Evolutionary conservation across 2,329 filamentous ascomycete genomes (phyloP), one percentile per base, ranked within the genome.

Genomic region (Exophiala sideris): DNA sequence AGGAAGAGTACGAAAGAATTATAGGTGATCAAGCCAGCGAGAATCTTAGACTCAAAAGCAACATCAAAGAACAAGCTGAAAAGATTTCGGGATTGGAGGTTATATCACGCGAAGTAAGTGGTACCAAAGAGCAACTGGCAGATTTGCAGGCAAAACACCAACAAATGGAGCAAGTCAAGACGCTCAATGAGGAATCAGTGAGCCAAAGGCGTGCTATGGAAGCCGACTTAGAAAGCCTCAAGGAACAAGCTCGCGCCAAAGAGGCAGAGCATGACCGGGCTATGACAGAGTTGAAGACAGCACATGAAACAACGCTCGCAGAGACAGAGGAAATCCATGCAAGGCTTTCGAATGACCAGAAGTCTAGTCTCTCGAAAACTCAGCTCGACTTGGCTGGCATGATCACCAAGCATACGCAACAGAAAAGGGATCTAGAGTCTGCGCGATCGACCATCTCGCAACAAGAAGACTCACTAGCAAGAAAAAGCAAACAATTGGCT

Each of bases 81-180:
- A 58, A 52, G 32, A 45, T 61, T 11, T 16, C 32, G 9, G 18
- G 24, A 18, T 64, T 67, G 2, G 70, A 74, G 49, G 64, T 62
- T 11, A 63, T 71, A 56, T 69, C 20, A 12, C 33, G 16, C 16
- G 51, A 45, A n/a, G 10, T 34, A 10, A 35, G 41, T 11, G 64
- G 62, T 18, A 71, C 69, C 24, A 70, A 75, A 56, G 70, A 73
- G 52, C 73, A 77, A 56, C 70, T 79, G 52, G 67, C 70, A 4
- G 69, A 52, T 32, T 10, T 50, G n/a, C 52, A 45, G 14, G 9
- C 29, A n/a, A 50, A 52, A 39, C 45, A 51, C 18, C 34, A 72
- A 68, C 33, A 69, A 68, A 40, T 56, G 65, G 16, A 65, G 68
- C 51, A 69, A 67, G 48, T 60, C 61, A 12, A 68, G 66, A 42